Base-by-base conservation (phyloP, 139 green algal species). In the Nannochloris sp. region DNA sequence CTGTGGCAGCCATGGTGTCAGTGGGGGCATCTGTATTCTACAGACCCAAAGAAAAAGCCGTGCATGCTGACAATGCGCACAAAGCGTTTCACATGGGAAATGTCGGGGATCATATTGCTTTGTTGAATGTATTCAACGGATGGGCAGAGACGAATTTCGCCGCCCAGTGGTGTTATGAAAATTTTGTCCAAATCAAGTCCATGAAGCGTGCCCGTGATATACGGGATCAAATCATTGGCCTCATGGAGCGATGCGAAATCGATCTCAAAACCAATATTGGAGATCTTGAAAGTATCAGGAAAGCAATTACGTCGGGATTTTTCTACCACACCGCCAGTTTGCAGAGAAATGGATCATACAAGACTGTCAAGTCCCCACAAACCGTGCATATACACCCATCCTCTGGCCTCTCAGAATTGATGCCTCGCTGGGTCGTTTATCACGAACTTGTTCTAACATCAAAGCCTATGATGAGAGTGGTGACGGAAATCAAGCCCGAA, bases 151-250 rank as follows among this genome's bases (percentile, higher is more conserved):
- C 81, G 36, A 81, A 88, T 72, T 98, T 94, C 74, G 81, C 70
- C 37, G 78, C 77, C 2, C 88, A 96, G 67, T 98, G 81, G 79
- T 98, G 93, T 85, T 95, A 83, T 44, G 91, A 98, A 65, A 97
- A 97, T 79, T 98, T 93, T 65, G 91, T 98, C 25, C 81, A 96
- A 83, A 73, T 92, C 28, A 79, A 88, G 23, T 87, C 75, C 28
- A 97, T 99, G 91, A 97, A 97, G 82, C 78, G 87, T 0, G 93
- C 93, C 17, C 67, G 91, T 0, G 93, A 99, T 73, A 89, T 99
- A 57, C 72, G 93, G 0, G 93, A 99, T 57, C 93, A 99, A 84
- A 79, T 99, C 59, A 77, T 93, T 56, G 87, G 83, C 4, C 80
- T 98, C 16, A 92, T 97, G 83, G 93, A 97, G 70, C 82, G 93